phyloP scores from a whole-genome alignment of 176 grass and related monocot species.

The Pharus latifolius region DNA sequence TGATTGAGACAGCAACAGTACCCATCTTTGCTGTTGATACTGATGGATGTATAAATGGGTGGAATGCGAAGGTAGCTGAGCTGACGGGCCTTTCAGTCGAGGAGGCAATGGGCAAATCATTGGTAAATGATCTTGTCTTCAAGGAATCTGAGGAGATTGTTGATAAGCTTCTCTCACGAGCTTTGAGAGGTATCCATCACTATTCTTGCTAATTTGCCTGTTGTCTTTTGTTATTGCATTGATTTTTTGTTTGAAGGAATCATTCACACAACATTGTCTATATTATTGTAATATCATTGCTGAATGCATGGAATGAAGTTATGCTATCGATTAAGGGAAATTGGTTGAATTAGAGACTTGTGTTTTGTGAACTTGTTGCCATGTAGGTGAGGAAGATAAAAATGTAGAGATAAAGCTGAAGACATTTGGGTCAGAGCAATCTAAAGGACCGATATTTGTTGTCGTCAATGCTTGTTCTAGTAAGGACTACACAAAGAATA shows the following conservation, averaged over 20 bases:
- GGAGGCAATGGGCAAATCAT: slow-evolving; percentile 95
- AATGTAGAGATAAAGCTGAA: slow-evolving; percentile 98
- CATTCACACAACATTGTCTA: neutral
- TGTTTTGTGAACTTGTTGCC: slow-evolving; percentile 14
- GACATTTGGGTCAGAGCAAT: slow-evolving; percentile 71
- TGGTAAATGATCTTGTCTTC: slow-evolving; percentile 86
- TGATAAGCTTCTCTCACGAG: slow-evolving; percentile 57
- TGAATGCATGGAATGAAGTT: neutral
- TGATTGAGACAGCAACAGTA: slow-evolving; percentile 91
- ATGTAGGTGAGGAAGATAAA: slow-evolving; percentile 98
- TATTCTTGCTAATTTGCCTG: slow-evolving; percentile 16
- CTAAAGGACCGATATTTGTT: slow-evolving; percentile 67
- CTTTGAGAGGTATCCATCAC: slow-evolving; percentile 59
- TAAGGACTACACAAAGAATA: slow-evolving; percentile 73
- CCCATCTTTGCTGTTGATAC: slow-evolving; percentile 93
- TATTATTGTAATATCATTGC: slow-evolving; percentile 11
- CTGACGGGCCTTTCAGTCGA: slow-evolving; percentile 78
- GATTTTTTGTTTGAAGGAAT: neutral
- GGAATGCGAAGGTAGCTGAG: slow-evolving; percentile 91
- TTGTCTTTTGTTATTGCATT: neutral
- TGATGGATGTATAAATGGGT: slow-evolving; percentile 91
- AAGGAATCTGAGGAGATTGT: slow-evolving; percentile 61
- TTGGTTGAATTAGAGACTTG: neutral
- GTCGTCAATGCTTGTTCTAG: slow-evolving; percentile 93
- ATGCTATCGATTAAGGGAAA: neutral